These are phyloP conservation scores for Pittosporum tobira DNA, from an alignment of 129 eudicot genomes.

Conservation along the genomic window DNA sequence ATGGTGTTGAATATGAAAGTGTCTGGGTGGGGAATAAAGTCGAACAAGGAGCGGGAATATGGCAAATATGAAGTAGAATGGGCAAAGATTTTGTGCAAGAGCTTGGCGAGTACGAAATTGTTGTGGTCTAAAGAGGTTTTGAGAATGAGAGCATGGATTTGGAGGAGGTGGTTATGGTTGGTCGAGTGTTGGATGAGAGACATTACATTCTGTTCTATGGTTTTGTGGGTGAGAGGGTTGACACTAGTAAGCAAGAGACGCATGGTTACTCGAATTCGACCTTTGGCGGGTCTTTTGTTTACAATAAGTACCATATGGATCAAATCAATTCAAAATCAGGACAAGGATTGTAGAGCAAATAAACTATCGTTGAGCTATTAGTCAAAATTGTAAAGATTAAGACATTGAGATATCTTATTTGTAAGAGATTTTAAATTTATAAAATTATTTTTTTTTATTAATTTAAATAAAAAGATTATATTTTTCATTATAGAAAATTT, in stretches of 20 bases:
- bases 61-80: constrained; percentile 8
- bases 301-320: background rate
- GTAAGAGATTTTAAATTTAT: too few relatives aligned
- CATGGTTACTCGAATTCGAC: constrained; percentile 1
- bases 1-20: constrained; percentile 24
- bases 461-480: too few relatives aligned
- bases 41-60: constrained; percentile 24
- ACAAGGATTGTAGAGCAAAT: background rate
- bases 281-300: background rate
- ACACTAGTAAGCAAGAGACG: background rate
- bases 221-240: background rate
- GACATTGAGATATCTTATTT: too few relatives aligned
- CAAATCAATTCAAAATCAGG: background rate
- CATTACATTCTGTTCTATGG: constrained; percentile 19
- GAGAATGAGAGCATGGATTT: constrained; percentile 27
- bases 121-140: constrained; percentile 25
- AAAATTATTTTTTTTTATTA: too few relatives aligned
- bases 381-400: too few relatives aligned
- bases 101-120: constrained; percentile 24
- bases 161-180: constrained; percentile 12
- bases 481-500: too few relatives aligned
- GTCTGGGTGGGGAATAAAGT: constrained; percentile 25
- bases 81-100: constrained; percentile 10
- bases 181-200: constrained; percentile 21
- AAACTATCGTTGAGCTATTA: constrained; percentile 8